Base-by-base conservation (phyloP, 352 stramenopile genomes). In the Peronospora destructor region DNA sequence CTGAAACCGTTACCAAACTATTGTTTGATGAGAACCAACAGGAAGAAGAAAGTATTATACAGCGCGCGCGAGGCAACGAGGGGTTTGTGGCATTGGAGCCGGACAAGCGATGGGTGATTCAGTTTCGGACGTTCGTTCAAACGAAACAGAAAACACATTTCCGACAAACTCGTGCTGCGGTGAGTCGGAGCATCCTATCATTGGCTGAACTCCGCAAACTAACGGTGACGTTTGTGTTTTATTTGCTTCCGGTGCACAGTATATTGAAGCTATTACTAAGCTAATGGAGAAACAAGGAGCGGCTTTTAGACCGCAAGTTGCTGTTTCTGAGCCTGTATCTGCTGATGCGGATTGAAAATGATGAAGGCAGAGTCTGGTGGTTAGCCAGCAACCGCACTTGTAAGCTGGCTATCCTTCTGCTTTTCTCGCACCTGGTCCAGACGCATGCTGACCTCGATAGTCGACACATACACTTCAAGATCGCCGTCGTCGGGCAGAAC, bases 401-500 rank as follows among this genome's bases (percentile, higher is more conserved):
- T 37, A 17, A 66, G 28, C 12, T 55, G 56, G 43, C 45, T 41
- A 37, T 59, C 16, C 29, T 49, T 60, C 13, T 64, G 59, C 32
- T 67, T 66, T 47, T 76, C 55, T 8, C 66, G 62, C 4, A 58
- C 51, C 13, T 75, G 59, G 17, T 84, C 61, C 23, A 87, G 53
- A 0, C 66, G 71, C 37, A 84, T 65, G 39, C 71, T 85, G 35
- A 66, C 59, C 63, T 88, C 76, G 41, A 91, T 72, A 2, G 74
- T 86, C 43, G 74, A 72, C 56, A 91, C 85, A 54, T 87, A 91
- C 23, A 87, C 50, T 21, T 69, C 66, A 13, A 88, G 56, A 43
- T 91, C 79, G 6, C 76, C 78, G 32, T 90, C 77, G 48, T 91
- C 82, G 9, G 82, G 82, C 21, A 93, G 56, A 28, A 93, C 73